Evolutionary conservation across 176 grass and related monocot genomes (phyloP).

Genomic region (Coix lacrymajobi): DNA sequence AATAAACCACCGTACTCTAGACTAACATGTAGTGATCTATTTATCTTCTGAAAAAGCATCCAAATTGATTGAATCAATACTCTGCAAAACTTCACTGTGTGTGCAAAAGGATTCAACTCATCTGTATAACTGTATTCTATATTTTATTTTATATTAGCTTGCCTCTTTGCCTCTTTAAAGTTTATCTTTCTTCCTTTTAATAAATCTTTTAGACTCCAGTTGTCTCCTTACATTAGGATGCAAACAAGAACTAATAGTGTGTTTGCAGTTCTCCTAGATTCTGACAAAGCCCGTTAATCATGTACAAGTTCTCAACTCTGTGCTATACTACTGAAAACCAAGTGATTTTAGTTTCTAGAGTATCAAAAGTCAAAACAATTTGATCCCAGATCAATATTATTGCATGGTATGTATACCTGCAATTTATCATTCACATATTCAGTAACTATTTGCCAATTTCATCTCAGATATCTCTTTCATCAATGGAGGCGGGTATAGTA

Average conservation of each 20-base stretch:
- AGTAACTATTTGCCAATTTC: conserved; percentile 26
- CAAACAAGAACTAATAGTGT: background rate
- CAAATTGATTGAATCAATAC: background rate
- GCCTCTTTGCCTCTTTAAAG: background rate
- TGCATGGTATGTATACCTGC: background rate
- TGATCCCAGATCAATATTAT: background rate
- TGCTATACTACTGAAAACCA: background rate
- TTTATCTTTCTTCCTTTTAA: background rate
- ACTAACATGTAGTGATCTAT: background rate
- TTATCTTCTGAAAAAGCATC: conserved; percentile 1
- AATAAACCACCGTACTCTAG: background rate
- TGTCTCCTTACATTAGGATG: background rate
- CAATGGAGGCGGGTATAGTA: conserved; percentile 53
- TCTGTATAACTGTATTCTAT: background rate
- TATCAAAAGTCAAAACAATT: background rate
- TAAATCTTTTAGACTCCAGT: background rate
- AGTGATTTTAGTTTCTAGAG: background rate
- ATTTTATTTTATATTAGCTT: background rate
- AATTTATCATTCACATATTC: conserved; percentile 4
- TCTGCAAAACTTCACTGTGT: background rate
- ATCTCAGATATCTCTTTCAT: conserved; percentile 66
- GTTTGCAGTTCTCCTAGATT: background rate
- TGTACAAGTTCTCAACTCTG: background rate
- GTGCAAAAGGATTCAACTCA: background rate
- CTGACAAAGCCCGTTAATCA: background rate